Evolutionary conservation across 78 protist species (phyloP), one percentile per base, ranked within the genome.

Genomic region (Dictyostelium purpureum): DNA sequence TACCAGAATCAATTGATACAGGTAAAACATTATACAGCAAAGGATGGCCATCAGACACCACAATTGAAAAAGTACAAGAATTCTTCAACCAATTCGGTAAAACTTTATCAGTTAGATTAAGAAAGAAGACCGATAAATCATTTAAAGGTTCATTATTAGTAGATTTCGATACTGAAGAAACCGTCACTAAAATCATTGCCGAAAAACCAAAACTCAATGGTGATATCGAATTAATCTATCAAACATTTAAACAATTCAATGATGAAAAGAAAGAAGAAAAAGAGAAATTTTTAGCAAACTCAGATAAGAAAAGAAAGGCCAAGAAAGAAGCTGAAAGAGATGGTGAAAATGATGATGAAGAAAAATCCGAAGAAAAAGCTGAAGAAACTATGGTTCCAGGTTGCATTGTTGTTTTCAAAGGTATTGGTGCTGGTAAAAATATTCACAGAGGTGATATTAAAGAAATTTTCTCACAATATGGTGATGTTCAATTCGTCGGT

Each of bases 41-140:
- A 74, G 93, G 93, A 33, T 87, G 93, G 93, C 93, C 93, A 35
- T 7, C 6, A 31, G 93, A 87, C 19, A 75, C 93, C 21, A 87
- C 93, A 51, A 87, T 87, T 49, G 93, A 87, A 52, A 77, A 42
- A 4, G 83, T 87, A 6, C 43, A 75, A 52, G 80, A 71, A 6
- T 87, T 75, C 63, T 87, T 65, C 42, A 28, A 2, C 1, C 2
- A 18, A 49, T 54, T 38, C 59, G 93, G 83, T n/a, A 73, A 59
- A 35, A 19, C 49, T 16, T 6, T 75, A 10, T 77, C 88, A 21
- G 83, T 87, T 51, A 77, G 93, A 47, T 51, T 87, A n/a, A 75
- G 93, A 75, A 61, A 52, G 69, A 69, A 87, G 51, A n/a, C 10
- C 2, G 83, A 66, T 42, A 77, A 77, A 35, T 12, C 78, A 37